Base-by-base conservation (phyloP, 176 grass and related monocot species). In the Puccinellia tenuiflora region DNA sequence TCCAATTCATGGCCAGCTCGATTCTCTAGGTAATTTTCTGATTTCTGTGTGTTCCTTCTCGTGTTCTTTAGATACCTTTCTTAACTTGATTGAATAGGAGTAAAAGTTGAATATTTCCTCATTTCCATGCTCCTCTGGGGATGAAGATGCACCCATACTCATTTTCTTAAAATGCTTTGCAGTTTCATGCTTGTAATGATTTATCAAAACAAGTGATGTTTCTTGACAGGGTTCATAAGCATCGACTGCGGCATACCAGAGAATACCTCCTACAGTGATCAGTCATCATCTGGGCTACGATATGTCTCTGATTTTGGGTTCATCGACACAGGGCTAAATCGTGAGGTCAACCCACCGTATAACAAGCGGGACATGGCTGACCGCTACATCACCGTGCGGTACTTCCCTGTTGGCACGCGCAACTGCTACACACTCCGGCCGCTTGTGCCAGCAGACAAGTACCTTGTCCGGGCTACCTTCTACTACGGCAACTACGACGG, bases 401-500 rank as follows among this genome's bases (percentile, higher is more conserved):
- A 37, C 80, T 83, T 83, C 33, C 80, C 66, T 35, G n/a, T 30
- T 24, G 52, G 52, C 52, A 83, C 67, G 6, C 35, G 35, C 35
- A 38, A 38, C 35, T 38, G 35, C 35, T 38, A 38, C 35, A 38
- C 35, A 38, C 29, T 83, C 18, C 9, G 37, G n/a, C 12, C 33
- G n/a, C 38, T 60, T 33, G 6, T 14, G 26, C 24, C 20, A 10
- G 81, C 68, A 2, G 18, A 5, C 10, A 84, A 84, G 39, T 75
- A 84, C 38, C 54, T 84, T 1, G n/a, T 65, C 12, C 37, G 81
- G 26, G 81, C 50, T 8, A 17, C 34, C 38, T 84, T 84, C 55
- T 16, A 62, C 54, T 61, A 83, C 22, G 81, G 81, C 9, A 75
- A 83, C 39, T 75, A 63, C 54, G 81, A 84, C 25, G 68, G 81